These are phyloP conservation scores for Theobroma cacao DNA, from an alignment of 345 rosid species.

Conservation along the genomic window DNA sequence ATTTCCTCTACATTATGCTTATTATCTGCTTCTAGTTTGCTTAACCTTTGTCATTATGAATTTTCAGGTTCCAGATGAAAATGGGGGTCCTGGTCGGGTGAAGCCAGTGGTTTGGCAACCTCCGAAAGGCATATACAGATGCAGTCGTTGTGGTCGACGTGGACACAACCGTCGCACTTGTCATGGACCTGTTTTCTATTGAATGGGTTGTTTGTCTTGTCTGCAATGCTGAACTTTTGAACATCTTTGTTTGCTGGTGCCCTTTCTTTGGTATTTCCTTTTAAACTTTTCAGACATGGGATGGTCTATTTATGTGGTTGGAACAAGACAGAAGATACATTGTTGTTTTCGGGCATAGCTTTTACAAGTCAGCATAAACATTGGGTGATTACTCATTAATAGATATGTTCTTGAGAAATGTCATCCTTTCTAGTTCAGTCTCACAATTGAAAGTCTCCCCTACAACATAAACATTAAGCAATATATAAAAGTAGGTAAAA, in stretches of 20 bases:
- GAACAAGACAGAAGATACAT: background rate
- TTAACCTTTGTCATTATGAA: conserved; percentile 3
- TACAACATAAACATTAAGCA: too few species aligned
- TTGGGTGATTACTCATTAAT: background rate
- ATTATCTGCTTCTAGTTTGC: background rate
- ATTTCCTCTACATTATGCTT: background rate
- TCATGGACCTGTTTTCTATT: conserved; percentile 11
- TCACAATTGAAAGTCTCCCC: too few species aligned
- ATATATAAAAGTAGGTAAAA: too few species aligned
- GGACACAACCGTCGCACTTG: conserved; percentile 7
- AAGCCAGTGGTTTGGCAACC: background rate
- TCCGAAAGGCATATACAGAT: background rate
- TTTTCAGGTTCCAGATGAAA: background rate
- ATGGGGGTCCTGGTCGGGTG: background rate
- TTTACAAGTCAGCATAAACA: background rate
- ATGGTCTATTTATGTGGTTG: background rate
- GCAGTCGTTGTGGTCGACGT: conserved; percentile 4
- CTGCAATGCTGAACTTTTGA: background rate
- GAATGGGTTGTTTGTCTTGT: conserved; percentile 9
- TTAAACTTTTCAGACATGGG: background rate
- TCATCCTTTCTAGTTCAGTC: background rate
- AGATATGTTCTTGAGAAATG: background rate
- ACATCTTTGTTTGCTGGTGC: conserved; percentile 2
- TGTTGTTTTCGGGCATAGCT: background rate
- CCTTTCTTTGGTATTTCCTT: background rate